A percentile compares a stretch with the other conserved stretches of the same genome.
Conservation (phyloP, 306 rosid species). For the Prunus davidiana region DNA sequence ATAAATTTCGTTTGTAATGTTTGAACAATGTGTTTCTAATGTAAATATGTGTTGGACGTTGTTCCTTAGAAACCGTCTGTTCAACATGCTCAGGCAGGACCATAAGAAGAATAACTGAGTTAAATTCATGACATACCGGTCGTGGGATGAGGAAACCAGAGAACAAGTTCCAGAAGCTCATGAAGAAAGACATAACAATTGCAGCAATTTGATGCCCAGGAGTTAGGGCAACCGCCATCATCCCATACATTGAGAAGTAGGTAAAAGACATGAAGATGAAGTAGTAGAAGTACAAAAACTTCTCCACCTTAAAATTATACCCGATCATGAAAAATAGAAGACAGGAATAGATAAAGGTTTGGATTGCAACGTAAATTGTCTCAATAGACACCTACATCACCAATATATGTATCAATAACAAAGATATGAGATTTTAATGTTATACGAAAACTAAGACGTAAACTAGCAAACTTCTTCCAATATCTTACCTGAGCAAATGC, state of each 20-base stretch:
- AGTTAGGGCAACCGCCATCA: conserved; percentile 58
- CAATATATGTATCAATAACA: background rate
- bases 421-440: background rate
- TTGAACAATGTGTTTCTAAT: no score
- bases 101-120: background rate
- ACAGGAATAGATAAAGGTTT: conserved; percentile 30
- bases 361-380: conserved; percentile 44
- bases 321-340: conserved; percentile 63
- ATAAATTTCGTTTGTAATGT: background rate
- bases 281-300: conserved; percentile 58
- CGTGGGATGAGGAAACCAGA: conserved; percentile 63
- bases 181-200: conserved; percentile 48
- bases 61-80: background rate
- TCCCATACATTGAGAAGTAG: conserved; percentile 60
- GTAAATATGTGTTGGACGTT: background rate
- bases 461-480: background rate
- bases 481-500: conserved; percentile 56
- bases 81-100: background rate
- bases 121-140: conserved; percentile 33
- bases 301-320: conserved; percentile 30
- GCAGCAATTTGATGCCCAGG: conserved; percentile 55
- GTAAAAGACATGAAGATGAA: conserved; percentile 53
- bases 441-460: background rate
- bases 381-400: conserved; percentile 61
- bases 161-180: conserved; percentile 67